phyloP scores from a whole-genome alignment of 495 filamentous ascomycete genomes.

The Penicillium waksmanii region DNA sequence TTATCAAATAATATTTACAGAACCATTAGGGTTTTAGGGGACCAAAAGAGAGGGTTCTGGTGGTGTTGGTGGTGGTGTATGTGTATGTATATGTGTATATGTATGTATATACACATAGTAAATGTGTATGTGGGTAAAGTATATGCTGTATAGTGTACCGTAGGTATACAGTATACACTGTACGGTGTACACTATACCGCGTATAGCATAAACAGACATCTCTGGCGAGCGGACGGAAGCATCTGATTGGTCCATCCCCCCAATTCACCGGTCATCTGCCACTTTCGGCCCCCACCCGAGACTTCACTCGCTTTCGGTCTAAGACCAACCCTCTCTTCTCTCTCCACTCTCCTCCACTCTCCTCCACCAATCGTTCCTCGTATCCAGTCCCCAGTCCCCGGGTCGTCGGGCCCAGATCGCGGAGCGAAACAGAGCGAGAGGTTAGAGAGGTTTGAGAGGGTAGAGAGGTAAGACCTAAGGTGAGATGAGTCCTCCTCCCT shows the following conservation, averaged over 20 bases:
- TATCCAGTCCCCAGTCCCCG: not conserved
- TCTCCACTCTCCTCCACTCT: too few relatives aligned
- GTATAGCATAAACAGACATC: not conserved
- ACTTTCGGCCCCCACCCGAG: not conserved
- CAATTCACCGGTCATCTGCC: constrained; percentile 1
- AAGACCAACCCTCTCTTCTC: not conserved
- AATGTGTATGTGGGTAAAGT: too few relatives aligned
- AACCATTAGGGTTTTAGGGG: too few relatives aligned
- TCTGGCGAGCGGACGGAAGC: not conserved
- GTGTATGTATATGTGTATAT: too few relatives aligned
- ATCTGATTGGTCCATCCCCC: not conserved
- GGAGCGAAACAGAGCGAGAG: not conserved
- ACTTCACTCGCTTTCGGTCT: not conserved
- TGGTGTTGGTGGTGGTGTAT: too few relatives aligned
- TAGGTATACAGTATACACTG: not conserved
- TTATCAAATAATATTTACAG: too few relatives aligned
- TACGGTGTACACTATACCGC: not conserved
- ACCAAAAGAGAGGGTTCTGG: too few relatives aligned
- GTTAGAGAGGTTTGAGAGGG: too few relatives aligned
- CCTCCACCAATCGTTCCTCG: not conserved
- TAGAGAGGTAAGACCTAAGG: too few relatives aligned
- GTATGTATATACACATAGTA: too few relatives aligned
- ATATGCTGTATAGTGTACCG: too few relatives aligned
- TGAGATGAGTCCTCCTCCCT: too few relatives aligned
- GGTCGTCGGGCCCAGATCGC: not conserved